Conservation (phyloP, 2,329 filamentous ascomycete genomes). For the Colletotrichum sp. region DNA sequence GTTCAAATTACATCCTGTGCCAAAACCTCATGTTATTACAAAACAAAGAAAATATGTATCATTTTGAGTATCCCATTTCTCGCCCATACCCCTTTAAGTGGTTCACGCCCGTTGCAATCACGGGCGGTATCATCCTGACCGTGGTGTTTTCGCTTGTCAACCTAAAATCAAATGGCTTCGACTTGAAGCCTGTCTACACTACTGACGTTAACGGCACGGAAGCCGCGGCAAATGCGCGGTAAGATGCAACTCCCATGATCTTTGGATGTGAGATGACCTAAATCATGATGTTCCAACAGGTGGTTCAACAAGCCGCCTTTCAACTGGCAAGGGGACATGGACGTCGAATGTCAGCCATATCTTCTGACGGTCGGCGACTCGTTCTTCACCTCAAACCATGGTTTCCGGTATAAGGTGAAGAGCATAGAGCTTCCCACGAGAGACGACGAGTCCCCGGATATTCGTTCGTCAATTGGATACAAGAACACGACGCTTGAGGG, state of each 20-base stretch:
- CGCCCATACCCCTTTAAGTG: background rate
- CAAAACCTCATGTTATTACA: background rate
- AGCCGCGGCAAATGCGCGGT: background rate
- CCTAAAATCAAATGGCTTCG: background rate
- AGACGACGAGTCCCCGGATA: background rate
- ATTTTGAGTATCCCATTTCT: background rate
- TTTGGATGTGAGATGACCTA: background rate
- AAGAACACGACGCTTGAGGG: background rate
- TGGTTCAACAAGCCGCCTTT: background rate
- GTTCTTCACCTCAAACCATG: background rate
- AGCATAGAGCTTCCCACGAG: background rate
- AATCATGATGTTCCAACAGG: fast-evolving
- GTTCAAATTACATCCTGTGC: fast-evolving
- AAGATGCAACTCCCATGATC: background rate
- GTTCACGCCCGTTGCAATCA: background rate
- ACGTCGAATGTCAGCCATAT: background rate
- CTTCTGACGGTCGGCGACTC: background rate
- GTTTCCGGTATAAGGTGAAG: background rate
- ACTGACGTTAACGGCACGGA: background rate
- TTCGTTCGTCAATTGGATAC: background rate
- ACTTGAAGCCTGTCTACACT: background rate
- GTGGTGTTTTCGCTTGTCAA: background rate
- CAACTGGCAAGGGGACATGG: background rate
- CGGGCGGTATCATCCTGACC: background rate
- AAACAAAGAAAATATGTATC: background rate